A percentile compares a stretch with the other conserved stretches of the same genome.
Conservation (phyloP, 2,329 filamentous ascomycete species). For the Ophiosphaerella herpotricha region DNA sequence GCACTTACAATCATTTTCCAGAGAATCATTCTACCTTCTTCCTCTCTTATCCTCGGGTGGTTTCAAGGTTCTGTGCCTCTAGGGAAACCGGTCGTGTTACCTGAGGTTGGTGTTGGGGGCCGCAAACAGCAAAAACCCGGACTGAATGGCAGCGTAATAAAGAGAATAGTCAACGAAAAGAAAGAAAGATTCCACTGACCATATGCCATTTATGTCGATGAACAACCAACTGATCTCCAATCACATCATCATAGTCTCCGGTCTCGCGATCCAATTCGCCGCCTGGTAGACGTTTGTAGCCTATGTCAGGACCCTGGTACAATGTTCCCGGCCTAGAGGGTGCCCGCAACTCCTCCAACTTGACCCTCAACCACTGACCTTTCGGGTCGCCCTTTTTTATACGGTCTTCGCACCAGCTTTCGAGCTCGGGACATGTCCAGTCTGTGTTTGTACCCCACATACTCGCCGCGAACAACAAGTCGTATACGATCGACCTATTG, state of each 20-base stretch:
- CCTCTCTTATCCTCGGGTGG: too few species aligned
- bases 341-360: slow-evolving; percentile 25
- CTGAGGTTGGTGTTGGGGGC: neutral
- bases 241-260: slow-evolving; percentile 24
- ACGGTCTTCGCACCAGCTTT: slow-evolving; percentile 36
- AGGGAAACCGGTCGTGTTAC: neutral
- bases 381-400: slow-evolving; percentile 24
- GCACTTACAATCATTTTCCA: too few species aligned
- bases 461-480: slow-evolving; percentile 28
- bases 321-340: neutral
- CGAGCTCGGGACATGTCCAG: slow-evolving; percentile 23
- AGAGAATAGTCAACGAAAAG: neutral
- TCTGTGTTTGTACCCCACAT: slow-evolving; percentile 14
- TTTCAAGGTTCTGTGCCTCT: too few species aligned
- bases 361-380: slow-evolving; percentile 32
- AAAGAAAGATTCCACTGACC: slow-evolving; percentile 21
- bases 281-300: neutral
- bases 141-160: neutral
- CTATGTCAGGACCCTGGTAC: neutral
- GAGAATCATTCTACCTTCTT: too few species aligned
- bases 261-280: slow-evolving; percentile 14
- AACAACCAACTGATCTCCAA: slow-evolving; percentile 22
- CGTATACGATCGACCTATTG: slow-evolving; percentile 37
- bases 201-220: slow-evolving; percentile 31
- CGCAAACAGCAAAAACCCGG: too few species aligned